phyloP scores from a whole-genome alignment of 441 rosid species.

The Syzygium malaccense region DNA sequence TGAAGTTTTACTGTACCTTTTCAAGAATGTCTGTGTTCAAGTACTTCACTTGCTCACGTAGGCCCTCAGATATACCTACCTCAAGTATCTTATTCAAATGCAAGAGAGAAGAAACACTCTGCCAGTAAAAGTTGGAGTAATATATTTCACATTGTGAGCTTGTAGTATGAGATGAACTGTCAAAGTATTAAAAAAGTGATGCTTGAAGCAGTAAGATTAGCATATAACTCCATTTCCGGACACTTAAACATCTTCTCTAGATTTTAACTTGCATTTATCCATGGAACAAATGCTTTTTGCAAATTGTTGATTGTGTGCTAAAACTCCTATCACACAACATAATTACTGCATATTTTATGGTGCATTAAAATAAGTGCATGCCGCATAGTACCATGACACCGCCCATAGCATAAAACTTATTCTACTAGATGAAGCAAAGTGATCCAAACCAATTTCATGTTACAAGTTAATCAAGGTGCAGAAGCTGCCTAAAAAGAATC shows the following conservation, averaged over 20 bases:
- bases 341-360: neutral
- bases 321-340: neutral
- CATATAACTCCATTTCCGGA: neutral
- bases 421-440: neutral
- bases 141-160: neutral
- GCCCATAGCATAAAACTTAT: neutral
- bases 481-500: neutral
- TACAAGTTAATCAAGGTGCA: neutral
- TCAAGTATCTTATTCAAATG: conserved; percentile 82
- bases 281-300: neutral
- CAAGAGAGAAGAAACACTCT: conserved; percentile 84
- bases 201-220: neutral
- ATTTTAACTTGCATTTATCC: neutral
- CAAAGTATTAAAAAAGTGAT: neutral
- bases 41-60: conserved; percentile 54
- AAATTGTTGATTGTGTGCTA: neutral
- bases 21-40: conserved; percentile 62
- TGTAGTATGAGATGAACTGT: neutral
- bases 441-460: neutral
- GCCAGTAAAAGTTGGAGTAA: conserved; percentile 1
- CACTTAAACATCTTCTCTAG: neutral
- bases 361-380: neutral
- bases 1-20: conserved; percentile 41
- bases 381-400: neutral
- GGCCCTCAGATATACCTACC: conserved; percentile 71